Percentiles rank a stretch among this genome's conserved stretches.
These are phyloP conservation scores for Hibiscus trionum DNA, from an alignment of 345 rosid species.

Conservation along the genomic window DNA sequence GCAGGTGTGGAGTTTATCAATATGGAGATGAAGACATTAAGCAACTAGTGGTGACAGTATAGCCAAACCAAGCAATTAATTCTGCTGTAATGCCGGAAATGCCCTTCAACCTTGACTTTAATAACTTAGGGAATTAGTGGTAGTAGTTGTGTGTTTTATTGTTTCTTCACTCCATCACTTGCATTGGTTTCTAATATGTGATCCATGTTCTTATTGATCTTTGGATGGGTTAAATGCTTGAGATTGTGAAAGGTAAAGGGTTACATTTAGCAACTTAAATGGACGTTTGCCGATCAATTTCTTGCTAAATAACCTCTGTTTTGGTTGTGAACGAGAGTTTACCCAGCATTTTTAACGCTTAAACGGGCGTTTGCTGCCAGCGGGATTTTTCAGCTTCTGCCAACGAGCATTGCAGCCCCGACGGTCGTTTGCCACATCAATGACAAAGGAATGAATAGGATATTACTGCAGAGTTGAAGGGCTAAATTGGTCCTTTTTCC, in stretches of 20 bases:
- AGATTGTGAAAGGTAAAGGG: neutral
- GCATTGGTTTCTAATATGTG: neutral
- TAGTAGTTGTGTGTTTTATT: neutral
- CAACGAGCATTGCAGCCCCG: too few relatives aligned
- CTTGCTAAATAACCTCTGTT: too few relatives aligned
- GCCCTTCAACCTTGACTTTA: neutral
- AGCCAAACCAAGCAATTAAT: neutral
- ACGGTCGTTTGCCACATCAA: too few relatives aligned
- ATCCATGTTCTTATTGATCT: neutral
- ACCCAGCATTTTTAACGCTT: too few relatives aligned
- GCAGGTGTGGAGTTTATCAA: slow-evolving; percentile 10
- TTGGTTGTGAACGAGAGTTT: too few relatives aligned
- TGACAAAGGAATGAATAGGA: neutral
- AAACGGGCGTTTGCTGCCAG: too few relatives aligned
- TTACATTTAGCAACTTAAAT: too few relatives aligned
- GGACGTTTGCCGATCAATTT: too few relatives aligned
- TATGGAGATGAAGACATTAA: neutral
- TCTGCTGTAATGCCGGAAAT: slow-evolving; percentile 13
- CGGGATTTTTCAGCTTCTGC: too few relatives aligned
- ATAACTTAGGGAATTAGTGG: neutral
- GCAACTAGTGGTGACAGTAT: slow-evolving; percentile 8
- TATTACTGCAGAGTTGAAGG: neutral
- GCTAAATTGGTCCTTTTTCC: slow-evolving; percentile 3
- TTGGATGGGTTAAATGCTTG: neutral
- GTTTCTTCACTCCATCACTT: neutral